Base-by-base conservation (phyloP, 2,329 filamentous ascomycete species). In the Ceratocystis lukuohia region DNA sequence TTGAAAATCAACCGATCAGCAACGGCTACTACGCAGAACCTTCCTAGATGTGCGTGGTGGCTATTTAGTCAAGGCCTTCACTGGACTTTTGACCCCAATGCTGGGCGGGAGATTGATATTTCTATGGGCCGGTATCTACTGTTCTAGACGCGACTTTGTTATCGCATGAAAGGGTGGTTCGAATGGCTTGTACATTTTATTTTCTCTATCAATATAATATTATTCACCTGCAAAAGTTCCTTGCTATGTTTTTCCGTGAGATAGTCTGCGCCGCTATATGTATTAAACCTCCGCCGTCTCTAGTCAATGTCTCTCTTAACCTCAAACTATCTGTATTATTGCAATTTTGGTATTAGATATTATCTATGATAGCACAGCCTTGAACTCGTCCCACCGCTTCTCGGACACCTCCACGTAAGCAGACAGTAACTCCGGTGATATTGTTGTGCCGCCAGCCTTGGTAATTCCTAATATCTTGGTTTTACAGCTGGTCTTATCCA, bases 71-170 rank as follows among this genome's bases (percentile, higher is more conserved):
- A 44, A 63, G 37, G 46, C 66, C 66, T 68, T 68, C 50, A 68
- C 33, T 66, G 66, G 66, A n/a, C 61, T 53, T 83, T 79, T 76
- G 74, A 72, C 75, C 75, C 75, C 76, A 70, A 71, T 75, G 77
- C 77, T 79, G 82, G 80, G 85, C 82, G 85, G 81, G 75, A 88
- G 84, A 88, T 77, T 71, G 76, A 83, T 69, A 71, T 76, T 71
- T 71, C 17, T 73, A 75, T 83, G 87, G 80, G 84, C 86, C 86
- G 86, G 88, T 91, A 91, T 91, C 88, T 91, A 86, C 88, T 89
- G 85, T 87, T 86, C 86, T 88, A 82, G 87, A 91, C 83, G 86
- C 77, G 77, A 76, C 64, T 65, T 22, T 64, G 64, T 56, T 68
- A 59, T 62, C 66, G 75, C 80, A 80, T 90, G 88, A 89, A 83